Evolutionary conservation across 2,329 filamentous ascomycete genomes (phyloP), one percentile per base, ranked within the genome.

Genomic region (Trichophyton equinum): DNA sequence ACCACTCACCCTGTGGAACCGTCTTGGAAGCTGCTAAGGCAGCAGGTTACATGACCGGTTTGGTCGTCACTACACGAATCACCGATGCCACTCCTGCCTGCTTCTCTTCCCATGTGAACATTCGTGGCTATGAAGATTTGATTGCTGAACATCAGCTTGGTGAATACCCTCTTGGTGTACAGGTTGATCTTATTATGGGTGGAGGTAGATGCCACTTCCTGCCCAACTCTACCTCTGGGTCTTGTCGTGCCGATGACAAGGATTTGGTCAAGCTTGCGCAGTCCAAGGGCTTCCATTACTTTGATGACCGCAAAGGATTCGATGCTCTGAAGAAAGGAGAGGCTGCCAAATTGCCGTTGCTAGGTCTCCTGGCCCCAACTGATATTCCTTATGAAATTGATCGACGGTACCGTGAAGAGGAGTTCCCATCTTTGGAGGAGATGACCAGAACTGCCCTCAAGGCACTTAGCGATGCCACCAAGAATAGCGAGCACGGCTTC

Each of bases 41-140:
- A 67, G 88, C 89, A 7, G 94, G 94, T 13, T 97, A 96, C 72
- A 86, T 85, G 75, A 99, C 94, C 1, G 94, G 94, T 0, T 75
- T 99, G 65, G 94, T 97, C 1, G 94, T 96, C 33, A 99, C 94
- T 0, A 99, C 94, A 0, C 84, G 92, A 64, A 85, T 97, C 64
- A 96, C 94, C 3, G 94, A 99, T 76, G 94, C 94, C 3, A 99
- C 94, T 1, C 94, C 94, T 0, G 94, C 94, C 1, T 95, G 90
- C 74, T 99, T 99, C 72, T 91, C 90, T 3, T 85, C 89, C 55
- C 94, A 97, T 71, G 94, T 91, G 15, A 85, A 90, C 64, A 78
- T 84, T 65, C 84, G 94, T 57, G 77, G 80, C 63, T 89, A 95
- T 76, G 88, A 95, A 72, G 91, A 97, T 72, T 82, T 87, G 58